Base-by-base conservation (phyloP, 371 early-diverging fungal species). In the Haplosporangium sp. region DNA sequence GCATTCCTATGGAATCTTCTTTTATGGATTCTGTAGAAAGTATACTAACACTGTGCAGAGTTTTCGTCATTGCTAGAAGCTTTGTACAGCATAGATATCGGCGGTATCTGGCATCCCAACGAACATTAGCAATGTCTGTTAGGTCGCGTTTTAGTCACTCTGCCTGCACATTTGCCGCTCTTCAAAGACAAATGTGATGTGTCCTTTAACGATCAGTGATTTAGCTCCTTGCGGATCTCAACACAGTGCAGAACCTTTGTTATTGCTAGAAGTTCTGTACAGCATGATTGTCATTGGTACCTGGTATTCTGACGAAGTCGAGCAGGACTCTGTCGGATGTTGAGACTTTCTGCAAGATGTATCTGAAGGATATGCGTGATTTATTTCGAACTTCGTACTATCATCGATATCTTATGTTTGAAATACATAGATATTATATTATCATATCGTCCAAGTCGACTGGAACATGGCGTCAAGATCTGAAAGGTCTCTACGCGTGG, bases 271-370 rank as follows among this genome's bases (percentile, higher is more conserved):
- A 63, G 70, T 41, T 62, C 64, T 69, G 70, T 63, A n/a, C 59
- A 62, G 63, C 46, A 63, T 69, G 70, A n/a, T 64, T 63, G 62
- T 69, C 69, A 69, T 62, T 69, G 69, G 63, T 62, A 58, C 62
- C 69, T 69, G 70, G 70, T 63, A 69, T 46, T 62, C 70, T 63
- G 64, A 69, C 64, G 64, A 46, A 46, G 70, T 69, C 70, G 46
- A 69, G 64, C 70, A 59, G 46, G 70, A 63, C 70, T 69, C 64
- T 63, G 70, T 69, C 70, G 41, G 59, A 59, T 63, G 18, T 63
- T 63, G 70, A 69, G 70, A 69, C 70, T 69, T 69, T 59, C 64
- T 37, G 55, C 70, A 69, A 69, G 48, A 64, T 69, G 53, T 69
- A 54, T 63, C 59, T 62, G 41, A 59, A 63, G 23, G 14, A 23